phyloP scores from a whole-genome alignment of 805 yeast genomes.

The Nadsonia fulvescens region DNA sequence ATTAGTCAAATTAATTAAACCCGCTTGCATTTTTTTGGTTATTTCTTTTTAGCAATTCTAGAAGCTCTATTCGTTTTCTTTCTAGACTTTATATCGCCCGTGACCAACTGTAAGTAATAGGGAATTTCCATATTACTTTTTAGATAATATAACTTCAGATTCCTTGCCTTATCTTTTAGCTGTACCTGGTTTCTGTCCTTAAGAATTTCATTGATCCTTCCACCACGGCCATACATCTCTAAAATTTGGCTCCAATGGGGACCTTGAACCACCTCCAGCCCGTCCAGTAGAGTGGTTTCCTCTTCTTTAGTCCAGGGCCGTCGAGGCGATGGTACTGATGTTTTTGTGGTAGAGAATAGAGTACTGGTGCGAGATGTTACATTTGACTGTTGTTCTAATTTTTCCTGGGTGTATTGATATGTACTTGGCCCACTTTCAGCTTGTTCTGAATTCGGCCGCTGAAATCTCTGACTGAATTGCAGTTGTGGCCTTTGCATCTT shows the following conservation, averaged over 20 bases:
- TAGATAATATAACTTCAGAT: slow-evolving; percentile 77
- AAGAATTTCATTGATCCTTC: slow-evolving; percentile 61
- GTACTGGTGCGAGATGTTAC: no score
- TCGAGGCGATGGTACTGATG: slow-evolving; percentile 20
- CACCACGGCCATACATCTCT: slow-evolving; percentile 89
- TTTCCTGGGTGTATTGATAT: no score
- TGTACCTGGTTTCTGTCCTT: slow-evolving; percentile 85
- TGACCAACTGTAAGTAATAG: slow-evolving; percentile 59
- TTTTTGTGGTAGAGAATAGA: slow-evolving; percentile 10
- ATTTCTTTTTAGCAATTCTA: no score
- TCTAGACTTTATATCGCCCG: slow-evolving; percentile 42
- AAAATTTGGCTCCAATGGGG: slow-evolving; percentile 89
- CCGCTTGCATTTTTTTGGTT: no score
- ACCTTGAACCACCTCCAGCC: slow-evolving; percentile 58
- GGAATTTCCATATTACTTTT: slow-evolving; percentile 68
- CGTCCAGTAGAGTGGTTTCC: slow-evolving; percentile 67
- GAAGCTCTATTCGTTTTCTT: slow-evolving; percentile 1
- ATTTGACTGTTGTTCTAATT: no score
- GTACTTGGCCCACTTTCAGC: no score
- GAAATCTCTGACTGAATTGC: no score
- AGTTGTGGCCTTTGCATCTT: no score
- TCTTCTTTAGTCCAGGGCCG: slow-evolving; percentile 80
- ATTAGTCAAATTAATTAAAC: no score
- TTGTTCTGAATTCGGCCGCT: no score
- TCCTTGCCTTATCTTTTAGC: slow-evolving; percentile 88